Conservation (phyloP, 441 rosid genomes). For the Populus hybrid region DNA sequence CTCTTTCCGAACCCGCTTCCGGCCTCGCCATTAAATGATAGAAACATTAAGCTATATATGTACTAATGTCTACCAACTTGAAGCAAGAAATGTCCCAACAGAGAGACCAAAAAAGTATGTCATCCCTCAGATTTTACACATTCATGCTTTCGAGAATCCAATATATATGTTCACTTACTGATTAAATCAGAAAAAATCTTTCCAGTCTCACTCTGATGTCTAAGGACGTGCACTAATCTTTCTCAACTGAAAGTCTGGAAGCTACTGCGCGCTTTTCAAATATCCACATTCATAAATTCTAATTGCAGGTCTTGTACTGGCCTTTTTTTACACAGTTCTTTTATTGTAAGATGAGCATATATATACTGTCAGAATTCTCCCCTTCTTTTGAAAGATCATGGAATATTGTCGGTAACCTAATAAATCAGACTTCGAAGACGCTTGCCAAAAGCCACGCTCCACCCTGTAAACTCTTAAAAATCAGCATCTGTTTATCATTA, state of each 20-base stretch:
- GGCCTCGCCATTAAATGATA: conserved; percentile 47
- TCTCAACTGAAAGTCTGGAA: background rate
- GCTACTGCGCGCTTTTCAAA: background rate
- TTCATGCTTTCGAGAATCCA: background rate
- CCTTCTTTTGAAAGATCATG: background rate
- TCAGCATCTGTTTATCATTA: background rate
- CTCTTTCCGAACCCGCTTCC: conserved; percentile 98
- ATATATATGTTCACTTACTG: background rate
- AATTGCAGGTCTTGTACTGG: background rate
- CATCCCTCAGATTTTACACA: background rate
- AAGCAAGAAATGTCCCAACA: background rate
- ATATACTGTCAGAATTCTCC: background rate
- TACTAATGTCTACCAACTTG: background rate
- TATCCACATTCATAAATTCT: background rate
- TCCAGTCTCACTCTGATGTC: background rate
- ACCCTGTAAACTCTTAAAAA: background rate
- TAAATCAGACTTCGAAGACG: background rate
- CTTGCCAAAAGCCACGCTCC: background rate
- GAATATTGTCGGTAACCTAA: background rate
- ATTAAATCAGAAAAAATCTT: background rate
- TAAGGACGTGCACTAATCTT: background rate
- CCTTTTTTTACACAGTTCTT: background rate
- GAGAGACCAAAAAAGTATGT: background rate
- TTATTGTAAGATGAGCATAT: background rate
- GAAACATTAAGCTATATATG: conserved; percentile 3